These are phyloP conservation scores for Phialemoniopsis sp. DNA, from an alignment of 2,329 filamentous ascomycete genomes.

Conservation along the genomic window DNA sequence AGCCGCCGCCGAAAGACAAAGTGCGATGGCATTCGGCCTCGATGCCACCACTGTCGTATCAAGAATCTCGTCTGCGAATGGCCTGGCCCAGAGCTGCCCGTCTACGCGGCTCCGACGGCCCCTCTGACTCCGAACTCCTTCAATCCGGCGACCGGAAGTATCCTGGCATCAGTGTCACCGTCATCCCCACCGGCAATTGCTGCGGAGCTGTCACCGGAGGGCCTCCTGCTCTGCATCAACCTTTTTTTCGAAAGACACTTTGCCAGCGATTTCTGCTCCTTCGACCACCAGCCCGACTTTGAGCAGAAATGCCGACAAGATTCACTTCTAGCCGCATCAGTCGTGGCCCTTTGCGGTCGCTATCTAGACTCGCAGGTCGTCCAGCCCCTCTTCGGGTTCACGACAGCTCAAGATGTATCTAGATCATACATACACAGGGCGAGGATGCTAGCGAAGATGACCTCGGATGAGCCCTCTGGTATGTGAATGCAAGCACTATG, in stretches of 20 bases:
- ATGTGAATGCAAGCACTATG: not conserved
- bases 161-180: not conserved
- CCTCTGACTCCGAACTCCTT: no score
- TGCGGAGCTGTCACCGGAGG: not conserved
- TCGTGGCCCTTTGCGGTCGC: conserved; percentile 7
- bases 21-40: conserved; percentile 5
- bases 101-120: not conserved
- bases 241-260: conserved; percentile 14
- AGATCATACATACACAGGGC: conserved; percentile 1
- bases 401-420: not conserved
- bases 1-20: conserved; percentile 10
- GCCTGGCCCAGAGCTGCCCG: not conserved
- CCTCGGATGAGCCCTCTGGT: conserved; percentile 10
- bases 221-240: conserved; percentile 4
- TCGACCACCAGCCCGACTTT: conserved; percentile 13
- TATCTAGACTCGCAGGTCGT: conserved; percentile 6
- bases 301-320: conserved; percentile 10
- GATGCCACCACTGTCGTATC: not conserved
- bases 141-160: not conserved
- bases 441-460: conserved; percentile 4
- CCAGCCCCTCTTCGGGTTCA: conserved; percentile 2
- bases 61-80: conserved; percentile 2
- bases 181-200: not conserved
- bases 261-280: conserved; percentile 14
- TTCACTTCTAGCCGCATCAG: conserved; percentile 4